Percentiles rank a stretch among this genome's conserved stretches.
These are phyloP conservation scores for Russula foetens DNA, from an alignment of 768 basidiomycete genomes.

Conservation along the genomic window DNA sequence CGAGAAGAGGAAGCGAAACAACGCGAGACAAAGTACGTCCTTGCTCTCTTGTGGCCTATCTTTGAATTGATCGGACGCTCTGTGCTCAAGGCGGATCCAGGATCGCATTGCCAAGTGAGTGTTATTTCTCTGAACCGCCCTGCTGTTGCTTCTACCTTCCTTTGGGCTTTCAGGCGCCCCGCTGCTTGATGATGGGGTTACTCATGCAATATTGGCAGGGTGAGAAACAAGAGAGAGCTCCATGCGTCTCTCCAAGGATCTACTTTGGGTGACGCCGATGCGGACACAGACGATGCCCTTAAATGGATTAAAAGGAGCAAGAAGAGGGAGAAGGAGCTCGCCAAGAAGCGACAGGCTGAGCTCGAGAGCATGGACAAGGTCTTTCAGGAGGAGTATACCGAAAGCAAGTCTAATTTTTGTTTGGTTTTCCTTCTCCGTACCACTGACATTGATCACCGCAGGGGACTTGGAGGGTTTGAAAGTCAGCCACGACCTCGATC, in stretches of 20 bases:
- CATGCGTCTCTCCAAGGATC: conserved; percentile 85
- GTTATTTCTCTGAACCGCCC: conserved; percentile 18
- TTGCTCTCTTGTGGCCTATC: neutral
- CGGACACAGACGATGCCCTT: conserved; percentile 65
- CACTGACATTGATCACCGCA: conserved; percentile 27
- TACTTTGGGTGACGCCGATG: conserved; percentile 85
- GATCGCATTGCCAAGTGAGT: conserved; percentile 88
- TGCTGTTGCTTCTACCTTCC: conserved; percentile 26
- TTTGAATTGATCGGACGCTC: conserved; percentile 18
- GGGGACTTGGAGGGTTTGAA: conserved; percentile 91
- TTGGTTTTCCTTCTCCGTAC: neutral
- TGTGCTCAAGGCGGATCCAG: conserved; percentile 47
- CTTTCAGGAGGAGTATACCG: conserved; percentile 73
- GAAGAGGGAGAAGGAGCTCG: conserved; percentile 86
- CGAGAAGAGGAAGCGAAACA: conserved; percentile 64
- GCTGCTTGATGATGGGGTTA: conserved; percentile 34
- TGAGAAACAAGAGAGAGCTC: conserved; percentile 90
- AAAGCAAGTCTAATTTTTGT: conserved; percentile 50
- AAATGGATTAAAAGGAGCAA: conserved; percentile 91
- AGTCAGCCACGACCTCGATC: conserved; percentile 92
- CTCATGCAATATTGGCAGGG: conserved; percentile 46
- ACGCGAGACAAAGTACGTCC: conserved; percentile 63
- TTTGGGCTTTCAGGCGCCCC: conserved; percentile 26
- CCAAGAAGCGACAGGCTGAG: conserved; percentile 73
- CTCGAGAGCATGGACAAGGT: conserved; percentile 77